These are phyloP conservation scores for Zygotorulaspora chibaensis DNA, from an alignment of 805 yeast species.

Conservation along the genomic window DNA sequence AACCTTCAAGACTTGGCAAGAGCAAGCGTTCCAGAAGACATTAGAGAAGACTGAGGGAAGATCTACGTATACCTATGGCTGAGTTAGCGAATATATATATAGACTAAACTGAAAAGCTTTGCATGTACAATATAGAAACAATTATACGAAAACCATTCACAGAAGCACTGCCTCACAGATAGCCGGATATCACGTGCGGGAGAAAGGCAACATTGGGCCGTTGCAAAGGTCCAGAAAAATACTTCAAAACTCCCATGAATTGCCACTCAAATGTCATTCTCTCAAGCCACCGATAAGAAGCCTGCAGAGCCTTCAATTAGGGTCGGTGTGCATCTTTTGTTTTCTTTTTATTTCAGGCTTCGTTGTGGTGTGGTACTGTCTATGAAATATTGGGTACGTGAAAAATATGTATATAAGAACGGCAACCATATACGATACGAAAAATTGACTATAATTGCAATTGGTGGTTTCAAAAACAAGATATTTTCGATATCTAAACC, in stretches of 20 bases:
- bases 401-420: not conserved
- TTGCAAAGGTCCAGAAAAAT: too few species aligned
- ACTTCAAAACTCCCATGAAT: not conserved
- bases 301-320: too few species aligned
- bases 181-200: not conserved
- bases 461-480: too few species aligned
- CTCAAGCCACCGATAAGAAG: too few species aligned
- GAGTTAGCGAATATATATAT: not conserved
- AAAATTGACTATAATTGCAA: too few species aligned
- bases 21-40: slow-evolving; percentile 42
- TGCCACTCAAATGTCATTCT: not conserved
- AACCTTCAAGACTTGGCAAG: slow-evolving; percentile 51
- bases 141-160: not conserved
- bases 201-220: too few species aligned
- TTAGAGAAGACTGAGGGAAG: slow-evolving; percentile 7
- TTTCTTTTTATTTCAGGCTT: not conserved
- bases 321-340: not conserved
- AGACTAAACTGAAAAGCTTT: not conserved
- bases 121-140: not conserved
- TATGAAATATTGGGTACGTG: not conserved
- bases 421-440: not conserved
- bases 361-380: not conserved
- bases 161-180: not conserved
- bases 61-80: not conserved
- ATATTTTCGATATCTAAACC: too few species aligned